Base-by-base conservation (phyloP, 345 rosid genomes). In the Dipteronia dyeriana region DNA sequence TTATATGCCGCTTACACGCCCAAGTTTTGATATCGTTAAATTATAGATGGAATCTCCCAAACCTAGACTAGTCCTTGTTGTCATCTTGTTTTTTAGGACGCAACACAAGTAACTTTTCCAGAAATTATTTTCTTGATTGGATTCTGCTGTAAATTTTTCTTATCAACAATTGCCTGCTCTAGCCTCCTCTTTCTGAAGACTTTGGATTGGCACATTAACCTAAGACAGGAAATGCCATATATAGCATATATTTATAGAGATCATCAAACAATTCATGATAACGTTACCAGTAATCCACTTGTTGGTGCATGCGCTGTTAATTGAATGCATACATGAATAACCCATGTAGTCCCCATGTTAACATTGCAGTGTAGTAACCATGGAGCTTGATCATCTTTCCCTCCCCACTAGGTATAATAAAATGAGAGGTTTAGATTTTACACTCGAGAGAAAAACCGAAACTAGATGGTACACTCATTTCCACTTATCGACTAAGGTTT, bases 161-260 rank as follows among this genome's bases (percentile, higher is more conserved):
- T 29, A 47, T 69, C 67, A 45, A 38, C 25, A 59, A 23, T 71
- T 43, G 23, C 63, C 62, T 41, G 16, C 56, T 78, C 17, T 73
- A 63, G 26, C 61, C 59, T 34, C 72, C 56, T 17, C 49, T 82
- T 39, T 20, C 53, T 12, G 38, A n/a, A 56, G 72, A 64, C 66
- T 75, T 75, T 7, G 7, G 22, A 53, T 49, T 31, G 71, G 65
- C 54, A 20, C 65, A 65, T 66, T 64, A 51, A 51, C 29, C 54
- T 66, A 13, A 13, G 38, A 66, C 20, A 53, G 11, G 31, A 34
- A 51, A 31, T 41, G 17, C 14, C 41, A 17, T 56, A 31, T 31
- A 23, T 19, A 10, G 45, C 45, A 64, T 29, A 7, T n/a, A 29
- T 29, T n/a, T 12, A n/a, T 20, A 4, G 3, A 49, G 62, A 56